A percentile compares a stretch with the other conserved stretches of the same genome.
These are phyloP conservation scores for Suaeda aralocaspica DNA, from an alignment of 148 eudicot species.

Conservation along the genomic window DNA sequence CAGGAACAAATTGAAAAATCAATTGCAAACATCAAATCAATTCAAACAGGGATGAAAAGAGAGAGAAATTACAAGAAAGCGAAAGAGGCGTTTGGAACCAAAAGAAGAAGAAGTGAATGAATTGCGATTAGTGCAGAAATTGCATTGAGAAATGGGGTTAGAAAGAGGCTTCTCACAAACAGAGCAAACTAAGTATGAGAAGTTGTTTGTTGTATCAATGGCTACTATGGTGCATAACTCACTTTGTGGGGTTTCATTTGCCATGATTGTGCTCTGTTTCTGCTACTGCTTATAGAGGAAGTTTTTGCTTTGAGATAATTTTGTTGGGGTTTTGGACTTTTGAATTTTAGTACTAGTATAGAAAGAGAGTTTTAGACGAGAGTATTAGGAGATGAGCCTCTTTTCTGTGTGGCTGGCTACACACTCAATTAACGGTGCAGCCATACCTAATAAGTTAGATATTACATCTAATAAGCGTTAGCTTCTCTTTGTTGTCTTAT, in stretches of 20 bases:
- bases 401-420: too few relatives aligned
- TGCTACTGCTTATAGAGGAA: too few relatives aligned
- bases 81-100: constrained; percentile 66
- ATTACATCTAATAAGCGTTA: too few relatives aligned
- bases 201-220: constrained; percentile 38
- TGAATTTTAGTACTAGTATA: too few relatives aligned
- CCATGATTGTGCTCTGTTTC: constrained; percentile 5
- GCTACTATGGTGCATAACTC: constrained; percentile 48
- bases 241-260: constrained; percentile 14
- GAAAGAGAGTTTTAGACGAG: too few relatives aligned
- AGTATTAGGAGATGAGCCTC: too few relatives aligned
- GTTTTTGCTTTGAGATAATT: too few relatives aligned
- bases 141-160: constrained; percentile 33
- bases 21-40: neutral
- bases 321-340: too few relatives aligned
- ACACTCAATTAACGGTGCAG: too few relatives aligned
- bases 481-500: too few relatives aligned
- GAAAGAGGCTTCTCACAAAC: constrained; percentile 65
- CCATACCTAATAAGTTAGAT: too few relatives aligned
- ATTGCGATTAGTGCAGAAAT: constrained; percentile 39
- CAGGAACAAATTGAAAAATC: neutral
- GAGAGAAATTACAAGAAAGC: constrained; percentile 48
- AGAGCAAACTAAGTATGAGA: constrained; percentile 61
- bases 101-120: constrained; percentile 32
- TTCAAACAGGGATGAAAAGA: neutral